Evolutionary conservation across 306 rosid species (phyloP).

Genomic region (Prunus davidiana): DNA sequence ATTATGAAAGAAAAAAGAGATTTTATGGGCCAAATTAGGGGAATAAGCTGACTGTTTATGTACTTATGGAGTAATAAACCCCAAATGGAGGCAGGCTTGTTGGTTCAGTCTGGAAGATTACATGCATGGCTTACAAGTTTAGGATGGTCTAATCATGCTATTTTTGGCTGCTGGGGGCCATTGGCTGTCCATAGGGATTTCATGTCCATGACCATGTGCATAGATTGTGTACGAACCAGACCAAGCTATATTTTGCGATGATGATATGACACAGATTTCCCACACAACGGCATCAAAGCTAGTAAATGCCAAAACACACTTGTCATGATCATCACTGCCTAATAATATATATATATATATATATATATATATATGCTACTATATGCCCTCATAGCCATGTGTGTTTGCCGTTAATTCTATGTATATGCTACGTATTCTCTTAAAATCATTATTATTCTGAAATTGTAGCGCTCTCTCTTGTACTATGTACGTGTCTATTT

Average conservation of each 20-base stretch:
- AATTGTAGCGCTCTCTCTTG: no score
- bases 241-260: constrained; percentile 18
- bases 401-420: not conserved
- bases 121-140: not conserved
- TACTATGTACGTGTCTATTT: no score
- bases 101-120: not conserved
- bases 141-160: constrained; percentile 38
- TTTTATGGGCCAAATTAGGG: constrained; percentile 43
- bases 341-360: not conserved
- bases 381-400: not conserved
- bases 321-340: constrained; percentile 2
- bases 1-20: constrained; percentile 9
- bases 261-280: constrained; percentile 17
- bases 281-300: constrained; percentile 14
- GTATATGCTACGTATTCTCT: not conserved
- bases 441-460: no score
- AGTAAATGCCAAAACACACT: not conserved
- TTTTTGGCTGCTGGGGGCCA: constrained; percentile 53
- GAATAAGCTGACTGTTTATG: constrained; percentile 28
- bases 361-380: not conserved
- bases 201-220: constrained; percentile 23
- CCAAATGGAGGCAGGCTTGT: constrained; percentile 25
- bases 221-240: constrained; percentile 26
- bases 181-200: not conserved
- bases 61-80: not conserved